A percentile compares a stretch with the other conserved stretches of the same genome.
Conservation (phyloP, 441 rosid species). For the Jatropha multifida region DNA sequence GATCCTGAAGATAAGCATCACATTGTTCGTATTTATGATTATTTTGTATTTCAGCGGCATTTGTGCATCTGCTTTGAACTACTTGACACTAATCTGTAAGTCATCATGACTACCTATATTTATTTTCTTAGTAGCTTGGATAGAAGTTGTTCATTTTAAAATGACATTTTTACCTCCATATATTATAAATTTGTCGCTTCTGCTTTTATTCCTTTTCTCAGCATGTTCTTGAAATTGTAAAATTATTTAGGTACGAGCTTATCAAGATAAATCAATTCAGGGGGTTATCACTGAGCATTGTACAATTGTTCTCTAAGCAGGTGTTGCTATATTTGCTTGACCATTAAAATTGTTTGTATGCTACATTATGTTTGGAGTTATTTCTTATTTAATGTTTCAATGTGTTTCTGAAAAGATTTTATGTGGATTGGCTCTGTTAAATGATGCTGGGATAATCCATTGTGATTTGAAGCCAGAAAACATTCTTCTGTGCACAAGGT, state of each 20-base stretch:
- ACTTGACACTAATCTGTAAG: slow-evolving; percentile 98
- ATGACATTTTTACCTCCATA: slow-evolving; percentile 13
- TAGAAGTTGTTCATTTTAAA: slow-evolving; percentile 9
- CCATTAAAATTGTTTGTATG: slow-evolving; percentile 9
- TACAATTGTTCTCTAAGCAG: slow-evolving; percentile 97
- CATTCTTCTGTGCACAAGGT: slow-evolving; percentile 96
- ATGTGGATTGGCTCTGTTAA: slow-evolving; percentile 83
- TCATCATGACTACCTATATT: slow-evolving; percentile 21
- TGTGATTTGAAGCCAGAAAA: slow-evolving; percentile 99
- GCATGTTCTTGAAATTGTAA: slow-evolving; percentile 26
- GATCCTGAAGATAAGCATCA: slow-evolving; percentile 99
- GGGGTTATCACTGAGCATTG: slow-evolving; percentile 95
- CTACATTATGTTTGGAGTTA: slow-evolving; percentile 17
- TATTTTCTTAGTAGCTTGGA: slow-evolving; percentile 9
- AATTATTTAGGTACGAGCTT: slow-evolving; percentile 83
- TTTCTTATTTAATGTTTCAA: slow-evolving; percentile 15
- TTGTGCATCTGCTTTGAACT: slow-evolving; percentile 98
- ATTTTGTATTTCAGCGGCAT: slow-evolving; percentile 84
- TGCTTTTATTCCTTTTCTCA: slow-evolving; percentile 16
- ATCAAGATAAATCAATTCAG: slow-evolving; percentile 94
- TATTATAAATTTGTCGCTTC: slow-evolving; percentile 15
- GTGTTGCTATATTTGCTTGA: slow-evolving; percentile 38
- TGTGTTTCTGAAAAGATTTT: slow-evolving; percentile 58
- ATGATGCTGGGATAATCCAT: slow-evolving; percentile 97
- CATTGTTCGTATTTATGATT: slow-evolving; percentile 96